These are phyloP conservation scores for Achlya hypogyna DNA, from an alignment of 352 stramenopile genomes.

Conservation along the genomic window DNA sequence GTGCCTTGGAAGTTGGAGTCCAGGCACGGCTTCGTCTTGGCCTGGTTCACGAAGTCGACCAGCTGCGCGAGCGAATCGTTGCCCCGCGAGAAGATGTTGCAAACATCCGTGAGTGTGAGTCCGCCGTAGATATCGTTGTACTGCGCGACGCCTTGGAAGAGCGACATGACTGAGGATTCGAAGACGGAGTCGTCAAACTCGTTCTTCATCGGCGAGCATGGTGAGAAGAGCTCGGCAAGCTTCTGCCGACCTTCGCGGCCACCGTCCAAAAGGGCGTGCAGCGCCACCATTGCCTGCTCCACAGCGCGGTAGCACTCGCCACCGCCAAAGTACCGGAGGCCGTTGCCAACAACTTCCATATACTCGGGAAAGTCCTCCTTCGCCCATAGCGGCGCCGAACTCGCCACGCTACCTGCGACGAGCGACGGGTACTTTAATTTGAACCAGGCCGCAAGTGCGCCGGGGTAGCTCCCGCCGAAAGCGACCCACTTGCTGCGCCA, in stretches of 20 bases:
- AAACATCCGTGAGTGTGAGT: conserved; percentile 55
- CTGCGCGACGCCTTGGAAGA: conserved; percentile 70
- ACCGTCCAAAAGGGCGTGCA: conserved; percentile 49
- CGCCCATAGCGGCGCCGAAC: conserved; percentile 83
- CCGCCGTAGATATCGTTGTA: conserved; percentile 41
- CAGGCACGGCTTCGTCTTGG: conserved; percentile 43
- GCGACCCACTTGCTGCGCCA: conserved; percentile 79
- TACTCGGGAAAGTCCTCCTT: conserved; percentile 79
- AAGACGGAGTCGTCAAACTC: conserved; percentile 78
- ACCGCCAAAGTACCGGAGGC: conserved; percentile 71
- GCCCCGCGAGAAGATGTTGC: conserved; percentile 34
- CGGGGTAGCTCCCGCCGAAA: conserved; percentile 94
- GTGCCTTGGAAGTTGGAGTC: conserved; percentile 75
- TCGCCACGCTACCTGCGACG: conserved; percentile 87
- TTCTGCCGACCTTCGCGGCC: conserved; percentile 34
- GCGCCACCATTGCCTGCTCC: conserved; percentile 39
- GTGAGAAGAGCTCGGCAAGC: conserved; percentile 42
- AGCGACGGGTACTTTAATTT: conserved; percentile 90
- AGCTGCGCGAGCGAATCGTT: conserved; percentile 8
- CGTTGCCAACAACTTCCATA: conserved; percentile 79
- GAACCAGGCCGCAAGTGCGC: conserved; percentile 89
- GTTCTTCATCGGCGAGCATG: conserved; percentile 65
- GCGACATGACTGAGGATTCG: conserved; percentile 59
- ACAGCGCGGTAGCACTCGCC: conserved; percentile 72
- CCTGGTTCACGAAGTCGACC: conserved; percentile 40